These are phyloP conservation scores for Endogone sp. DNA, from an alignment of 192 early-diverging fungal species.

Conservation along the genomic window DNA sequence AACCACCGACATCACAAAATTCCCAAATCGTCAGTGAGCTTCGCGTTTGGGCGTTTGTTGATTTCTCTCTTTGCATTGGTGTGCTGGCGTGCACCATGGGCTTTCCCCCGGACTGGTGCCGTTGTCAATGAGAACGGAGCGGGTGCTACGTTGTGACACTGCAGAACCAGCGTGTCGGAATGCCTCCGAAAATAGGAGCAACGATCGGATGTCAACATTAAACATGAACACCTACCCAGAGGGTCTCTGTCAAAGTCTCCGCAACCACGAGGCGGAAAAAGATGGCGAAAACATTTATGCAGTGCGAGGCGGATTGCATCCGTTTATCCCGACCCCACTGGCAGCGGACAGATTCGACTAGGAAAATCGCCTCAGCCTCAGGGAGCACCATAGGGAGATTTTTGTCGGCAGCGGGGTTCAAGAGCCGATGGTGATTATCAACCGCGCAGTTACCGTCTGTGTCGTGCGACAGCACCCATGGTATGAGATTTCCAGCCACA, in stretches of 20 bases:
- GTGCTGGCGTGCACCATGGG: not conserved
- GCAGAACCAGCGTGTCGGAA: not conserved
- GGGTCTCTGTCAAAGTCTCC: not conserved
- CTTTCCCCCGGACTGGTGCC: not conserved
- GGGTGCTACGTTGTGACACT: not conserved
- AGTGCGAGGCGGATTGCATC: not conserved
- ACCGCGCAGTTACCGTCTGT: not conserved
- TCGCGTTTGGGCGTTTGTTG: not conserved
- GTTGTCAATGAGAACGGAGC: not conserved
- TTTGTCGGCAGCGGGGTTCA: not conserved
- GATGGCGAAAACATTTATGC: not conserved
- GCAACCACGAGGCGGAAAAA: not conserved
- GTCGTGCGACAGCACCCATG: not conserved
- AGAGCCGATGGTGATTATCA: not conserved
- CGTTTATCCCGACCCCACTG: not conserved
- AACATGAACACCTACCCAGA: not conserved
- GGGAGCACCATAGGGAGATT: not conserved
- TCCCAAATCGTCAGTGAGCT: not conserved
- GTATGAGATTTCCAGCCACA: not conserved
- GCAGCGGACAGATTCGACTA: not conserved
- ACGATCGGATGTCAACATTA: not conserved
- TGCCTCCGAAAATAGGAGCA: not conserved
- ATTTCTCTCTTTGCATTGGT: not conserved
- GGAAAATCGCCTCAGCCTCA: not conserved
- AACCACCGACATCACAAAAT: not conserved